These are phyloP conservation scores for Cucurbita moschata DNA, from an alignment of 306 rosid species.

Conservation along the genomic window DNA sequence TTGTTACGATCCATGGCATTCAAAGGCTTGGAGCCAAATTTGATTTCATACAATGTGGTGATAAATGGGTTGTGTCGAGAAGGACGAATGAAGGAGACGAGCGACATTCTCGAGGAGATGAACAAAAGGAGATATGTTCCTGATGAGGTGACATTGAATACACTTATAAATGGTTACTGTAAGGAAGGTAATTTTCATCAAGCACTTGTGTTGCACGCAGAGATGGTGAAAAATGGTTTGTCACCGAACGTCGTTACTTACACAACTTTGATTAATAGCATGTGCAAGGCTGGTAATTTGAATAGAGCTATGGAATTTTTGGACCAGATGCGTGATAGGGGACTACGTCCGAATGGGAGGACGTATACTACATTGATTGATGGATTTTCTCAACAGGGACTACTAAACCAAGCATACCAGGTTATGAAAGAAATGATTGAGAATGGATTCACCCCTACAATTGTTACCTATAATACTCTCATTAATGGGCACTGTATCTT, in stretches of 20 bases:
- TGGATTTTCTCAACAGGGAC: conserved; percentile 69
- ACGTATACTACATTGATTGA: conserved; percentile 66
- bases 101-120: conserved; percentile 48
- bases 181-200: conserved; percentile 74
- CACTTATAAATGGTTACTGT: conserved; percentile 65
- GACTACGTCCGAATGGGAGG: conserved; percentile 61
- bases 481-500: conserved; percentile 57
- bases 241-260: conserved; percentile 74
- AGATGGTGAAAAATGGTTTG: conserved; percentile 62
- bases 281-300: conserved; percentile 78
- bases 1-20: conserved; percentile 36
- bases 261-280: conserved; percentile 53
- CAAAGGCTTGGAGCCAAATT: conserved; percentile 51
- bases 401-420: conserved; percentile 46
- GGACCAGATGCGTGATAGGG: conserved; percentile 51
- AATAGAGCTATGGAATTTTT: conserved; percentile 53
- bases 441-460: conserved; percentile 56
- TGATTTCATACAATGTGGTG: conserved; percentile 64
- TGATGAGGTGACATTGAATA: conserved; percentile 65
- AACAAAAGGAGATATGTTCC: conserved; percentile 34
- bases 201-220: conserved; percentile 50
- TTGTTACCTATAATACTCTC: conserved; percentile 66
- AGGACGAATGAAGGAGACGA: conserved; percentile 45
- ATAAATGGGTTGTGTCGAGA: conserved; percentile 60
- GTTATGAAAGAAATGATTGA: conserved; percentile 53